Percentiles rank a stretch among this genome's conserved stretches.
phyloP scores from a whole-genome alignment of 257 asterid species.

The Forsythia suspensa region DNA sequence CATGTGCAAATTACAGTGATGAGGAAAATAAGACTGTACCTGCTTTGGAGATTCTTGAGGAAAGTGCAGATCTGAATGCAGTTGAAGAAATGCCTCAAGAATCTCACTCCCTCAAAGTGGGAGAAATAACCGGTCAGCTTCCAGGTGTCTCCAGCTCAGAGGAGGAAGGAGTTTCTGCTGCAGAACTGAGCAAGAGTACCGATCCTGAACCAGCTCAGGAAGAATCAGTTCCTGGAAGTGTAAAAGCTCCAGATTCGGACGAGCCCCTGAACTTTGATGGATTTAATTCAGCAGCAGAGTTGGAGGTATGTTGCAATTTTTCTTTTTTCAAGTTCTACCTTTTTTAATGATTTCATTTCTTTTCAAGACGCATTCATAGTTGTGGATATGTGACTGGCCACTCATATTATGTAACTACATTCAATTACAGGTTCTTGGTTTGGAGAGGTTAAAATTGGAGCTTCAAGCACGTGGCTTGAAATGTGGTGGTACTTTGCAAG shows the following conservation, averaged over 20 bases:
- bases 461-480: constrained; percentile 79
- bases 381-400: neutral
- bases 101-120: constrained; percentile 27
- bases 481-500: constrained; percentile 83
- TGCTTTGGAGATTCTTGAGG: constrained; percentile 27
- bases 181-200: constrained; percentile 19
- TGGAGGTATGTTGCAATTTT: constrained; percentile 50
- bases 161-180: constrained; percentile 29
- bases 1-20: constrained; percentile 16
- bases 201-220: constrained; percentile 32
- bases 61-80: constrained; percentile 22
- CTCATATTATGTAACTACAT: neutral
- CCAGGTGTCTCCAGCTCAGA: constrained; percentile 28
- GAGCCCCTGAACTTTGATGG: constrained; percentile 61
- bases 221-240: constrained; percentile 30
- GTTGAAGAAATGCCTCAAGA: constrained; percentile 27
- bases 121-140: constrained; percentile 24
- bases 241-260: constrained; percentile 26
- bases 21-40: constrained; percentile 11
- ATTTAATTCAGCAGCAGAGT: constrained; percentile 54
- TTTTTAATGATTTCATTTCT: neutral
- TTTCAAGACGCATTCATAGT: neutral
- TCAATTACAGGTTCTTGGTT: constrained; percentile 56
- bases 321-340: neutral
- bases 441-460: constrained; percentile 77